phyloP scores from a whole-genome alignment of 2,329 filamentous ascomycete species.

The Oidium heveae region DNA sequence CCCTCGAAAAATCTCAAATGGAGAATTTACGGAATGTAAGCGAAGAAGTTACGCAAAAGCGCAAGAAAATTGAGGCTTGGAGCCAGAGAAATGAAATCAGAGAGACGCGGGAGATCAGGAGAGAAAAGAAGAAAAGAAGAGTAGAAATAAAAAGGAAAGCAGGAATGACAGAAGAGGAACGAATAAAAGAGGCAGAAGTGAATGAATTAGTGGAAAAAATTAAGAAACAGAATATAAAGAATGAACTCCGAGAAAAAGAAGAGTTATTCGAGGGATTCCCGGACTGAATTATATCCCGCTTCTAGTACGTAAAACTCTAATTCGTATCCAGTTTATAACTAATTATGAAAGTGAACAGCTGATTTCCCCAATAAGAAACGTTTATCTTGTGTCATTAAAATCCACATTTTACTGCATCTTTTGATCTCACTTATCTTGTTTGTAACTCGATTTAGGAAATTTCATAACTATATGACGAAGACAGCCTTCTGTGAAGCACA shows the following conservation, averaged over 20 bases:
- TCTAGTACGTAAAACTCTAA: too few species aligned
- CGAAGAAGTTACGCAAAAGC: slow-evolving; percentile 25
- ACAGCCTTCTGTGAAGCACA: too few species aligned
- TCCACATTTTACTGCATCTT: too few species aligned
- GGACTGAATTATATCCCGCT: slow-evolving; percentile 3
- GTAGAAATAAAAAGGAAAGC: slow-evolving; percentile 36
- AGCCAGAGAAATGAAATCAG: slow-evolving; percentile 44
- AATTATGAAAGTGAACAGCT: too few species aligned
- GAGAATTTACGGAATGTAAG: slow-evolving; percentile 15
- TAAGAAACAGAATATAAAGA: slow-evolving; percentile 19
- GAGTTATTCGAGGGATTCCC: slow-evolving; percentile 15
- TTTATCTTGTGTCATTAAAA: too few species aligned
- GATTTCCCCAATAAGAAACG: too few species aligned
- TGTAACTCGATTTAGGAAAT: too few species aligned
- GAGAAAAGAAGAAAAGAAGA: slow-evolving; percentile 38
- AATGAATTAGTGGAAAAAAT: slow-evolving; percentile 38
- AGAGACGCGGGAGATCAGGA: slow-evolving; percentile 31
- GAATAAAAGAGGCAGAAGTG: slow-evolving; percentile 33
- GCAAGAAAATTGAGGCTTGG: slow-evolving; percentile 43
- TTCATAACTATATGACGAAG: too few species aligned
- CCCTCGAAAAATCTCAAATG: slow-evolving; percentile 24
- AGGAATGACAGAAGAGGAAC: slow-evolving; percentile 47
- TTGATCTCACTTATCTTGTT: too few species aligned
- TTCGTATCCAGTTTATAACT: too few species aligned
- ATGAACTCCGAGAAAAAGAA: slow-evolving; percentile 3